Percentiles rank a stretch among this genome's conserved stretches.
These are phyloP conservation scores for Cylindrotheca fusiformis DNA, from an alignment of 108 stramenopile genomes.

Conservation along the genomic window DNA sequence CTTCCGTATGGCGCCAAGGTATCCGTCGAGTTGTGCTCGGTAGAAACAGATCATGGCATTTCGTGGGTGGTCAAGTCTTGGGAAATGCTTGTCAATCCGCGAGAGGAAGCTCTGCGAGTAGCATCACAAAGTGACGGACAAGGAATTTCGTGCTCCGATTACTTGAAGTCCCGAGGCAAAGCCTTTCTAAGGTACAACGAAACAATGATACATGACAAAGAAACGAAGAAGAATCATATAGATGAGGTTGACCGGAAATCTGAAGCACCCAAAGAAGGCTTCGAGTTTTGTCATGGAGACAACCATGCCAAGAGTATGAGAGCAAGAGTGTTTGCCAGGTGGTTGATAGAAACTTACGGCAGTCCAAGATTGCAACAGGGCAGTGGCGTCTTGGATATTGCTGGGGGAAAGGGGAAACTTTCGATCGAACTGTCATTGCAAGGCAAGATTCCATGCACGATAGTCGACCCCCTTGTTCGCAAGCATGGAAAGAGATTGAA, in stretches of 20 bases:
- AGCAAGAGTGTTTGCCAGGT: conserved; percentile 62
- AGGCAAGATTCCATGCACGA: conserved; percentile 47
- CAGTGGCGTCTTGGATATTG: conserved; percentile 50
- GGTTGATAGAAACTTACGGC: conserved; percentile 44
- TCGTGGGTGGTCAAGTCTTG: conserved; percentile 41
- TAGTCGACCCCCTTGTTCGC: conserved; percentile 65
- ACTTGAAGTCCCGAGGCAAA: conserved; percentile 49
- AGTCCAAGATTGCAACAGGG: conserved; percentile 13
- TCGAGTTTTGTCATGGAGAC: conserved; percentile 45
- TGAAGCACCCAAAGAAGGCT: neutral
- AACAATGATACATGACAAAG: neutral
- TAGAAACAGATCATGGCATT: conserved; percentile 1
- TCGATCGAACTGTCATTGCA: conserved; percentile 54
- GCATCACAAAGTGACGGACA: conserved; percentile 36
- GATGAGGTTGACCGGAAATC: neutral
- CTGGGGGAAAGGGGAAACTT: conserved; percentile 73
- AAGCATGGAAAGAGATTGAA: conserved; percentile 38
- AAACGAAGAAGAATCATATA: neutral
- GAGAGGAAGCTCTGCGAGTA: conserved; percentile 34
- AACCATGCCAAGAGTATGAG: conserved; percentile 47
- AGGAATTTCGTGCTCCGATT: conserved; percentile 58
- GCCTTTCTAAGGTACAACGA: conserved; percentile 31
- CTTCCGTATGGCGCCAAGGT: conserved; percentile 60
- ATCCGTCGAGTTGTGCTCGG: conserved; percentile 18
- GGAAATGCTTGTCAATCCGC: conserved; percentile 52